Base-by-base conservation (phyloP, 202 grass and related monocot genomes). In the Tripidium arundinaceum region DNA sequence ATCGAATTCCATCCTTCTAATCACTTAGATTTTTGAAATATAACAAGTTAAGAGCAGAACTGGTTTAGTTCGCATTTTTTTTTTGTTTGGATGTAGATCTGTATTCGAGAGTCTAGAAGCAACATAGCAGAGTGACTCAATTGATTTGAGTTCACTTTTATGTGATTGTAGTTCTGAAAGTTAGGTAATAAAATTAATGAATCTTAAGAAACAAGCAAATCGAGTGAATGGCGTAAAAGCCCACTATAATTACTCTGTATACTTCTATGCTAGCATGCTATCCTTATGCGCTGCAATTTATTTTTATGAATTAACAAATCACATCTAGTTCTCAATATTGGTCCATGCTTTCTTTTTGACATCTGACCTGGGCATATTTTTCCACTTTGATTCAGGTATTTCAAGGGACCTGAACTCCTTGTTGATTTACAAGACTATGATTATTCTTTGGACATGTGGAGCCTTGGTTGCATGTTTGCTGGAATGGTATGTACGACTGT, bases 381-480 rank as follows among this genome's bases (percentile, higher is more conserved):
- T 18, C 39, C 10, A 82, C 49, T 81, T 74, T 33, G 10, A 75
- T 69, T 12, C 65, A 94, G 89, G 63, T 94, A 94, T 87, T 94
- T 91, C 31, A 94, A 94, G 79, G 92, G 92, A 36, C 92, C 92
- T 81, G 89, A 94, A 74, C 92, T 94, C 77, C 92, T 94, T 75
- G 92, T 91, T 81, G 92, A 94, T 81, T 87, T 91, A 78, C 92
- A 91, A 89, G 92, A 94, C 84, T 94, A 94, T 62, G 92, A 94
- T 81, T 94, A 94, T 76, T 89, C 92, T 78, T 83, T 94, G 54
- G 92, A 94, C 70, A 94, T 94, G 92, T 94, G 92, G 89, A 94
- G 92, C 46, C 92, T 94, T 67, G 92, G 92, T 18, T 94, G 92
- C 89, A 94, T 94, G 92, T 91, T 94, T 91, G 89, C 92, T 83